These are phyloP conservation scores for Microbotryum violaceum DNA, from an alignment of 1,284 basidiomycete species.

Conservation along the genomic window DNA sequence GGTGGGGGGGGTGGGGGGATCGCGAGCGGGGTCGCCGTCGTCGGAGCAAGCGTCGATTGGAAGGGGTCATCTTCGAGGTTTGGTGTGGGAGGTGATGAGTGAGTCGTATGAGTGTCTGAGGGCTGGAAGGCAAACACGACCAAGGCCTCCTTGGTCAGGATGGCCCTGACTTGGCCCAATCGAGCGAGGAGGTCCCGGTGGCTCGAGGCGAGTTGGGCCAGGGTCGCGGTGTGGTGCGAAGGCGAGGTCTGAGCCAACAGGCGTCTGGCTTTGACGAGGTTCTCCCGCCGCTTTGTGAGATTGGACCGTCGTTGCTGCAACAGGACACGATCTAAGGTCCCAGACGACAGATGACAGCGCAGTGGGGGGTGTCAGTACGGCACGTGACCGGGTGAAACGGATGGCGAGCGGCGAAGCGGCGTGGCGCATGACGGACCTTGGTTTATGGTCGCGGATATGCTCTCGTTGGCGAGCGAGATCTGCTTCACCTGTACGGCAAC, in stretches of 20 bases:
- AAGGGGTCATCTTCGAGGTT: background rate
- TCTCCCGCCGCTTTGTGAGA: background rate
- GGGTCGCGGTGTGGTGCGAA: background rate
- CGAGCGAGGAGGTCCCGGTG: background rate
- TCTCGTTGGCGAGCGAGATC: slow-evolving; percentile 4
- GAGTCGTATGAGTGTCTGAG: slow-evolving; percentile 1
- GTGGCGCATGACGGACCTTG: slow-evolving; percentile 1
- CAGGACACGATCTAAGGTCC: background rate
- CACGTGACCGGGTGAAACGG: background rate
- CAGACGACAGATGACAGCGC: background rate
- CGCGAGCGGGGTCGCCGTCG: background rate
- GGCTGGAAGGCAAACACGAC: slow-evolving; percentile 13
- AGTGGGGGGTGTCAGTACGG: background rate
- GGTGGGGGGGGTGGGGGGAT: background rate
- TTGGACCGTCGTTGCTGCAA: background rate
- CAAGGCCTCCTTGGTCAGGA: slow-evolving; percentile 17
- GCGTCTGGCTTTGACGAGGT: slow-evolving; percentile 1
- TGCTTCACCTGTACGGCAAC: slow-evolving; percentile 12
- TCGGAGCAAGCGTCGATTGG: background rate
- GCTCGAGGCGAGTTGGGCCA: slow-evolving; percentile 1
- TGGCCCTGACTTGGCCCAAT: background rate
- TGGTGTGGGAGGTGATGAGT: slow-evolving; percentile 9
- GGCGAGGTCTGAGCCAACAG: slow-evolving; percentile 8
- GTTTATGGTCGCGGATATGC: background rate
- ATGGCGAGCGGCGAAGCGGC: background rate